Conservation (phyloP, 2,329 filamentous ascomycete species). For the Metarhizium guizhouense region DNA sequence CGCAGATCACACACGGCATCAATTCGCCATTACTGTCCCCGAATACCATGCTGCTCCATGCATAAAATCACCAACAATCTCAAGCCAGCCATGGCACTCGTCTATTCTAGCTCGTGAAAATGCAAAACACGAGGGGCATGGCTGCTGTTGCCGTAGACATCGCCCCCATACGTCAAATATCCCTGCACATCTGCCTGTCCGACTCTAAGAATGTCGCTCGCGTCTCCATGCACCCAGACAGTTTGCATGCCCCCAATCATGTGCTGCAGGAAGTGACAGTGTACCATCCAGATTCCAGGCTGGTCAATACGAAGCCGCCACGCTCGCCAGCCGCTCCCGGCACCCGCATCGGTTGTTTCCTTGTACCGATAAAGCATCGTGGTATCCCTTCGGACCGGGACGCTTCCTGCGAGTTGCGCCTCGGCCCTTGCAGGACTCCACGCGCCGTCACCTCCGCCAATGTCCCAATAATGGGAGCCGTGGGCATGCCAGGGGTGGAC, state of each 20-base stretch:
- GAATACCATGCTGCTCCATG: no score
- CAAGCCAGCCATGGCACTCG: no score
- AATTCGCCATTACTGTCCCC: no score
- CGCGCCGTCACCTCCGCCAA: constrained; percentile 9
- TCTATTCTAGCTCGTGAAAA: background rate
- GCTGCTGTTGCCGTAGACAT: constrained; percentile 31
- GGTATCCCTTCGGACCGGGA: background rate
- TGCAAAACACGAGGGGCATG: constrained; percentile 1
- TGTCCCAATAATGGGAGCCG: constrained; percentile 10
- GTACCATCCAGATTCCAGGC: constrained; percentile 51
- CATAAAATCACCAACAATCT: no score
- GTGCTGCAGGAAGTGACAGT: constrained; percentile 50
- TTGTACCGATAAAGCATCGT: constrained; percentile 20
- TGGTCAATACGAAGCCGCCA: constrained; percentile 42
- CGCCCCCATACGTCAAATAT: constrained; percentile 36
- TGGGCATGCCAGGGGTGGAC: constrained; percentile 12
- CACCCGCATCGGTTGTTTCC: constrained; percentile 25
- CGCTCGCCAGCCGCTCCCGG: constrained; percentile 47
- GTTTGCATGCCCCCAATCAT: constrained; percentile 40
- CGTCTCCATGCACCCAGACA: constrained; percentile 17
- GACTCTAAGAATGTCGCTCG: constrained; percentile 11
- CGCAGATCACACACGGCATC: no score
- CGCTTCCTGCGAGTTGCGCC: background rate
- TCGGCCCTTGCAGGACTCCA: constrained; percentile 5
- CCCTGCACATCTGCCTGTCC: constrained; percentile 23